Conservation (phyloP, 257 asterid species). For the Galeopsis tetrahit region DNA sequence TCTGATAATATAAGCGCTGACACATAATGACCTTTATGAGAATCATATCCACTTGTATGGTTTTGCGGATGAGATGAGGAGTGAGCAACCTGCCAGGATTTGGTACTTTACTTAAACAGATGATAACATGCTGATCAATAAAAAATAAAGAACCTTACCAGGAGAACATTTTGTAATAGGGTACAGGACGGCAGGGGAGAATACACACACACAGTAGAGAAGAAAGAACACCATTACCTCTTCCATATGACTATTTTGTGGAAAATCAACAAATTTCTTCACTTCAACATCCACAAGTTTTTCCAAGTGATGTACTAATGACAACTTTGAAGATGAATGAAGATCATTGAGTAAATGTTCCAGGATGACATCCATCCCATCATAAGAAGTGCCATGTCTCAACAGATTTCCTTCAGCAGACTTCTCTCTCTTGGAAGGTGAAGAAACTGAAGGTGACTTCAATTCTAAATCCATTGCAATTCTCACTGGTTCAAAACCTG, state of each 20-base stretch:
- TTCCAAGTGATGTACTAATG: conserved; percentile 51
- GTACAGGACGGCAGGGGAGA: conserved; percentile 4
- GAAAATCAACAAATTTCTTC: conserved; percentile 46
- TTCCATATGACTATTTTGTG: conserved; percentile 33
- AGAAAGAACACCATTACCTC: conserved; percentile 51
- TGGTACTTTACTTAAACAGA: conserved; percentile 30
- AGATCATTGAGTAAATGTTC: conserved; percentile 67
- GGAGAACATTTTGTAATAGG: conserved; percentile 8
- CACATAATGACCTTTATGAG: conserved; percentile 36
- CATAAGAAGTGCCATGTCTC: conserved; percentile 31
- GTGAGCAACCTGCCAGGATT: conserved; percentile 55
- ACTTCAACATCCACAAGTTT: conserved; percentile 70
- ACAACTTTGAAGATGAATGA: conserved; percentile 63
- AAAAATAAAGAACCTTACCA: conserved; percentile 22
- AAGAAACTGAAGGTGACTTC: conserved; percentile 37
- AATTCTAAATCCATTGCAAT: conserved; percentile 41
- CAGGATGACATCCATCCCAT: conserved; percentile 49
- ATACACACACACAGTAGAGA: conserved; percentile 13
- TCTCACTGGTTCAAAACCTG: conserved; percentile 68
- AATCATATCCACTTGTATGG: conserved; percentile 42
- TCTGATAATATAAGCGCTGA: conserved; percentile 39
- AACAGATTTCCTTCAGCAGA: conserved; percentile 32
- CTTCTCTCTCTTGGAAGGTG: conserved; percentile 40
- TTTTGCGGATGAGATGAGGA: conserved; percentile 36
- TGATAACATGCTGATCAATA: conserved; percentile 23